Base-by-base conservation (phyloP, 2,329 filamentous ascomycete genomes). In the Daldinia sp. region DNA sequence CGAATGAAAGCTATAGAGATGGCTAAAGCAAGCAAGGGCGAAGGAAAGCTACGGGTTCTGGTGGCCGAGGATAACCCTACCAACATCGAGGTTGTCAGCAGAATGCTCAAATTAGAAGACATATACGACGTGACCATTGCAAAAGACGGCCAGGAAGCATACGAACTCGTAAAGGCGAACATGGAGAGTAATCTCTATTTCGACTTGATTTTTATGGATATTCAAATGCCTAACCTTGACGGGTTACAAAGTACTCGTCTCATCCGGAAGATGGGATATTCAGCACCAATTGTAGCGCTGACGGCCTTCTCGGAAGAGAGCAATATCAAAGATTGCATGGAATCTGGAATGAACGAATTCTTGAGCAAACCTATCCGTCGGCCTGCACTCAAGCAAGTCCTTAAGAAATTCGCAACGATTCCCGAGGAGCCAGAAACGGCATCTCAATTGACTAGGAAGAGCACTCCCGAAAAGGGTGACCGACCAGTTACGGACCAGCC, bases 171-270 rank as follows among this genome's bases (percentile, higher is more conserved):
- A 68, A 94, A 93, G 74, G 87, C 87, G 13, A 90, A 88, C 66
- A 95, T 96, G 90, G 87, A 89, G 50, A 85, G 84, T 25, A 85
- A 89, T 53, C 82, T 85, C 56, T 85, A 85, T 2, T 97, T 94
- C 74, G 92, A 96, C 69, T 82, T 97, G 23, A 94, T 97, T 66
- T 95, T 97, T 73, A 97, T 97, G 94, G 94, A 97, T 71, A 90
- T 97, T 6, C 92, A 92, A 77, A 97, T 97, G 94, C 94, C 94
- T 3, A 96, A 95, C 66, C 84, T 97, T 11, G 93, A 97, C 72
- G 94, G 94, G 1, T 80, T 97, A 21, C 90, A 97, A 74, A 94
- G 90, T 47, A 97, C 94, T 0, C 86, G 90, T 8, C 81, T 96
- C 30, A 97, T 97, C 70, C 87, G 94, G 5, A 82, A 93, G 74